These are phyloP conservation scores for Tolypocladium guangdongense DNA, from an alignment of 2,329 filamentous ascomycete genomes.

Conservation along the genomic window DNA sequence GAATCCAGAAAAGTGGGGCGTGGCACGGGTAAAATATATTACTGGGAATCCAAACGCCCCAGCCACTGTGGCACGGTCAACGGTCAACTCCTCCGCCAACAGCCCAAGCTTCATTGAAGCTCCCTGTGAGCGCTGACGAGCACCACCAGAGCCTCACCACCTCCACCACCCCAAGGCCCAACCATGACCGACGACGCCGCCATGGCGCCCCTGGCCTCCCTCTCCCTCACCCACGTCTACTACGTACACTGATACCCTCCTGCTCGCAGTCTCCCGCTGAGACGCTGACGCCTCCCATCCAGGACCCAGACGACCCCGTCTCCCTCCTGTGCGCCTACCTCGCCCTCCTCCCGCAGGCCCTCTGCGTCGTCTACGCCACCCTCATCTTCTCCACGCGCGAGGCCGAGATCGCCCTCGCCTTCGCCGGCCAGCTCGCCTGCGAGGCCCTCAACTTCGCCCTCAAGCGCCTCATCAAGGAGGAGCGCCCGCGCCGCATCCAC, in stretches of 20 bases:
- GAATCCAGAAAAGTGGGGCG: too few relatives aligned
- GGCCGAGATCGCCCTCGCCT: slow-evolving; percentile 79
- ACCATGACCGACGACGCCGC: background rate
- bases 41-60: background rate
- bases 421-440: slow-evolving; percentile 81
- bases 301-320: slow-evolving; percentile 78
- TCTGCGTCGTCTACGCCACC: slow-evolving; percentile 83
- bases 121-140: background rate
- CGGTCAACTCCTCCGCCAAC: background rate
- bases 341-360: slow-evolving; percentile 81
- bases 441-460: slow-evolving; percentile 83
- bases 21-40: too few relatives aligned
- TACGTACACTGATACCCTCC: slow-evolving; percentile 51
- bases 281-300: slow-evolving; percentile 1
- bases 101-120: background rate
- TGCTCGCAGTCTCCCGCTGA: background rate
- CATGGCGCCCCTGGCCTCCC: slow-evolving; percentile 61
- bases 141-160: background rate
- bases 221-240: slow-evolving; percentile 91
- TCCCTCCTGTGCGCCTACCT: slow-evolving; percentile 90
- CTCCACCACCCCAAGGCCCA: background rate
- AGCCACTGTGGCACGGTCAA: background rate
- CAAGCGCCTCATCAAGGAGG: slow-evolving; percentile 86
- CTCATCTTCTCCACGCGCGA: slow-evolving; percentile 88
- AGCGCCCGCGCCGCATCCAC: slow-evolving; percentile 71